Conservation (phyloP, 2,329 filamentous ascomycete genomes). For the Colletotrichum costaricense region DNA sequence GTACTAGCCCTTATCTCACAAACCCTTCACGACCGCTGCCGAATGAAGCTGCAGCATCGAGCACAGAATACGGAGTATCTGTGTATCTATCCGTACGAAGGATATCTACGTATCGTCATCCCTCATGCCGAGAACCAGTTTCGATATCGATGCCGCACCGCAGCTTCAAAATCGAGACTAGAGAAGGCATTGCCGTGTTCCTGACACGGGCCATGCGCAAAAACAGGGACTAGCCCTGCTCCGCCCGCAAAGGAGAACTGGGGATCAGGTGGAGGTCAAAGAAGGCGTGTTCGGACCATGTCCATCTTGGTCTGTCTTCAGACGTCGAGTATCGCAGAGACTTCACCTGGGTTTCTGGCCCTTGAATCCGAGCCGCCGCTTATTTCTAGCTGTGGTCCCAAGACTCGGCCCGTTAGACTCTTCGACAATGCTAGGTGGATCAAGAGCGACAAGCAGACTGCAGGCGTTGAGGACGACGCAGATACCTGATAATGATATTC, state of each 20-base stretch:
- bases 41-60: not conserved
- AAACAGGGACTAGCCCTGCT: constrained; percentile 23
- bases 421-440: not conserved
- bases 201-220: constrained; percentile 27
- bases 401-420: not conserved
- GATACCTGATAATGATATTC: not conserved
- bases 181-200: not conserved
- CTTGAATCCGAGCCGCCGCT: not conserved
- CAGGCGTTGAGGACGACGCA: not conserved
- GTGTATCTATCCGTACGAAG: not conserved
- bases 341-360: not conserved
- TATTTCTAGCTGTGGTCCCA: not conserved
- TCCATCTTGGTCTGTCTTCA: not conserved
- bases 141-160: constrained; percentile 6
- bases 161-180: not conserved
- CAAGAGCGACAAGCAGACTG: not conserved
- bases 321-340: not conserved
- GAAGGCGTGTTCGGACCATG: not conserved
- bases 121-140: not conserved
- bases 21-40: not conserved
- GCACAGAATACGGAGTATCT: not conserved
- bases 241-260: constrained; percentile 9
- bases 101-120: not conserved
- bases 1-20: constrained; percentile 10
- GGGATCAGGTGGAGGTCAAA: not conserved